Conservation (phyloP, 75 land plant species). For the Sequoiadendron giganteum region DNA sequence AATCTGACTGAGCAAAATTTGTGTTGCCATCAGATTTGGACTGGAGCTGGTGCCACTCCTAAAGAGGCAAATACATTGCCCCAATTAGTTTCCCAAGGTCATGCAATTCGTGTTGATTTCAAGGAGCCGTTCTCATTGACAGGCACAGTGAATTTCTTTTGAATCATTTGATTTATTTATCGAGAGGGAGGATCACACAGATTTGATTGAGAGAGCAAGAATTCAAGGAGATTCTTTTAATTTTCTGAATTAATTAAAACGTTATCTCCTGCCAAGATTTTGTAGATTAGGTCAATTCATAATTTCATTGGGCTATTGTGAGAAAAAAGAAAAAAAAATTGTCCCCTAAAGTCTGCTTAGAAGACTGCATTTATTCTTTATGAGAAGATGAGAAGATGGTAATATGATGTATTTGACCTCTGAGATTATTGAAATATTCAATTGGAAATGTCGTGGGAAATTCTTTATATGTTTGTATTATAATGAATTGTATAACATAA, state of each 20-base stretch:
- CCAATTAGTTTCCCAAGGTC: constrained; percentile 48
- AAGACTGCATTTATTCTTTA: not conserved
- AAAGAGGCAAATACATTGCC: constrained; percentile 68
- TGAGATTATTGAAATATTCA: not conserved
- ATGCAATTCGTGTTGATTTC: constrained; percentile 53
- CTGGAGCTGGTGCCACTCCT: constrained; percentile 51
- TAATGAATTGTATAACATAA: not conserved
- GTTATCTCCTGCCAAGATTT: not conserved
- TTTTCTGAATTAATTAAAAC: not conserved
- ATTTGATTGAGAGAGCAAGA: not conserved
- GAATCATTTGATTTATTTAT: constrained; percentile 4
- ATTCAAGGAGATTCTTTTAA: not conserved
- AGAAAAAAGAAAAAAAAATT: not conserved
- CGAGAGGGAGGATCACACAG: not conserved
- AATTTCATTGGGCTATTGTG: not conserved
- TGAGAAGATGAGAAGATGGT: not conserved
- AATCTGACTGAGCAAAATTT: not conserved
- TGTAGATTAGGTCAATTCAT: not conserved
- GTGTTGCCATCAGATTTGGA: constrained; percentile 40
- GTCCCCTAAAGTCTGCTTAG: not conserved
- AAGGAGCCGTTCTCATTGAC: constrained; percentile 37
- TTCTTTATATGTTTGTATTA: not conserved
- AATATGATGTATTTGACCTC: not conserved
- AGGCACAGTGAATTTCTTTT: constrained; percentile 53
- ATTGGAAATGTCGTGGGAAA: not conserved